Base-by-base conservation (phyloP, 164 flowering plant species). In the Kalanchoe fedtschenkoi region DNA sequence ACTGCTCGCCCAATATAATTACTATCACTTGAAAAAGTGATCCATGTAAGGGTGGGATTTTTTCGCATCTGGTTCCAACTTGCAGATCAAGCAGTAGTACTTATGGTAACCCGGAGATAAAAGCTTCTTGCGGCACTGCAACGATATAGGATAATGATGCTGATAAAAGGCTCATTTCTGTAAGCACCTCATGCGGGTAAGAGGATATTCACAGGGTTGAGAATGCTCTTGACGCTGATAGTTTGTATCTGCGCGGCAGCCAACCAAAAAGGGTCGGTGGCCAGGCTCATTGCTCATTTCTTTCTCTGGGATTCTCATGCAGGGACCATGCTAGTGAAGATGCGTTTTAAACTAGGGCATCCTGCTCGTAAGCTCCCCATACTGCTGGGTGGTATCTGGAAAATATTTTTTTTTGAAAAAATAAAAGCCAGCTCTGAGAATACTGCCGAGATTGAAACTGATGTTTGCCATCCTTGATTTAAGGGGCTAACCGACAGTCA, bases 301-400 rank as follows among this genome's bases (percentile, higher is more conserved):
- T n/a, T n/a, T n/a, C 4, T 43, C 6, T 17, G 21, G 56, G 56
- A 41, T 28, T 32, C 16, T 77, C 65, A 76, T 34, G 73, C 37
- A 9, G 80, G 55, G 17, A 69, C 71, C 63, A 78, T 62, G 77
- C 98, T 85, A 78, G 83, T 87, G 77, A 80, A 89, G 63, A 89
- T 80, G 42, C 98, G 95, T 75, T 84, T 91, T 81, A 91, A 75
- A 72, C 95, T 87, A 32, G 90, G 87, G 68, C 89, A 88, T 22
- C 76, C 83, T 33, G 71, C 60, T 2, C 98, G 88, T 29, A 89
- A 64, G 61, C 75, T 74, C 54, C 78, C 83, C 87, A 85, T 77
- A 75, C 84, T 78, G 59, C 66, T 69, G 0, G 82, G 35, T 17
- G 19, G 35, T 2, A 56, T 4, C 34, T 13, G 8, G 24, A 15